Evolutionary conservation across 176 grass and related monocot species (phyloP).

Genomic region (Otatea glauca): DNA sequence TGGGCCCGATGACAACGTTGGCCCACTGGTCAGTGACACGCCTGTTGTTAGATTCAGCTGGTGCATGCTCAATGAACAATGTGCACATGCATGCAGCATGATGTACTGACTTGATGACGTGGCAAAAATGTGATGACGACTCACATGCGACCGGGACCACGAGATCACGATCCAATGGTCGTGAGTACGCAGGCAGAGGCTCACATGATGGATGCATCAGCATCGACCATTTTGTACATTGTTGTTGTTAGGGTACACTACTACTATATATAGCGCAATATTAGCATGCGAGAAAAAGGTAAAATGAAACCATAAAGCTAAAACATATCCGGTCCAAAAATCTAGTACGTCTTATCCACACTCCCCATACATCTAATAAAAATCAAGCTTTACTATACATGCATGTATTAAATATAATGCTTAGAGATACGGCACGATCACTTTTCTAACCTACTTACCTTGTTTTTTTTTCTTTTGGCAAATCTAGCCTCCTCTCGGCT

Average conservation of each 20-base stretch:
- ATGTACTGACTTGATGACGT: constrained; percentile 18
- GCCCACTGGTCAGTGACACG: neutral
- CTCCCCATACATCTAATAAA: no score
- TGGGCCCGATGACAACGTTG: neutral
- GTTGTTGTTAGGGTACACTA: neutral
- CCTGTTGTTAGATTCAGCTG: neutral
- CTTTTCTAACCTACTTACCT: no score
- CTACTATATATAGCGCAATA: no score
- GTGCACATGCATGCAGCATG: neutral
- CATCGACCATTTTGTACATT: neutral
- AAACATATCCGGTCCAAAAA: no score
- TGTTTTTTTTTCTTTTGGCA: no score
- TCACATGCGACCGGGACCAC: constrained; percentile 5
- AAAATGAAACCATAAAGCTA: neutral
- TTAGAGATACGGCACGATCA: no score
- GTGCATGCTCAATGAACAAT: neutral
- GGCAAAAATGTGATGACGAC: constrained; percentile 9
- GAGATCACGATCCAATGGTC: constrained; percentile 32
- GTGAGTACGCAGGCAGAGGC: neutral
- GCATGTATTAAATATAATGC: no score
- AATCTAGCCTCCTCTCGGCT: no score
- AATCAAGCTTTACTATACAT: no score
- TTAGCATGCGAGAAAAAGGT: neutral
- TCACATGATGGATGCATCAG: neutral
- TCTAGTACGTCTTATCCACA: no score